These are phyloP conservation scores for Monosporascus sp. DNA, from an alignment of 2,329 filamentous ascomycete species.

Conservation along the genomic window DNA sequence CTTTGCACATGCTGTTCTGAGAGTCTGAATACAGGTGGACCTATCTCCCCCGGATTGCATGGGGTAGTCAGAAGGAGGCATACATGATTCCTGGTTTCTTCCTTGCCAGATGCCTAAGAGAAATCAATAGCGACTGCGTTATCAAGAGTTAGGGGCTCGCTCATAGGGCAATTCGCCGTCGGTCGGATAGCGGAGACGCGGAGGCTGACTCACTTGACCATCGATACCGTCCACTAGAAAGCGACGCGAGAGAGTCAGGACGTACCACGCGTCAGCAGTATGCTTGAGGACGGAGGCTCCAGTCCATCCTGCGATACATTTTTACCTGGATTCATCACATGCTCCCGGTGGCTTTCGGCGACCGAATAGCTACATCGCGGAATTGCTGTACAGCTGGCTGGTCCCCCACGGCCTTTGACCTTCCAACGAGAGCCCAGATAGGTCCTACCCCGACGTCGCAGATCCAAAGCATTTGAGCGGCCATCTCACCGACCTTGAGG, in stretches of 20 bases:
- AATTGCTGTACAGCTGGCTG: not conserved
- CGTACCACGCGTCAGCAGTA: not conserved
- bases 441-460: not conserved
- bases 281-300: not conserved
- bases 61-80: too few species aligned
- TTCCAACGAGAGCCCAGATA: not conserved
- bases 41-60: too few species aligned
- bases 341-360: not conserved
- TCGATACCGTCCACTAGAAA: not conserved
- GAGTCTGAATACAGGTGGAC: too few species aligned
- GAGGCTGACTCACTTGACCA: not conserved
- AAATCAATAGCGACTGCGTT: too few species aligned
- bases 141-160: too few species aligned
- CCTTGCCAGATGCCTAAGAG: too few species aligned
- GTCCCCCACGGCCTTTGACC: not conserved
- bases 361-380: not conserved
- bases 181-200: not conserved
- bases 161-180: too few species aligned
- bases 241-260: not conserved
- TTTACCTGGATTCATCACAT: not conserved
- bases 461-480: conserved; percentile 8
- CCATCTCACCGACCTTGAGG: conserved; percentile 16
- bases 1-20: not conserved
- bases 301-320: not conserved
- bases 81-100: too few species aligned